Evolutionary conservation across 192 early-diverging fungal species (phyloP).

Genomic region (Fimicolochytrium jonesii): DNA sequence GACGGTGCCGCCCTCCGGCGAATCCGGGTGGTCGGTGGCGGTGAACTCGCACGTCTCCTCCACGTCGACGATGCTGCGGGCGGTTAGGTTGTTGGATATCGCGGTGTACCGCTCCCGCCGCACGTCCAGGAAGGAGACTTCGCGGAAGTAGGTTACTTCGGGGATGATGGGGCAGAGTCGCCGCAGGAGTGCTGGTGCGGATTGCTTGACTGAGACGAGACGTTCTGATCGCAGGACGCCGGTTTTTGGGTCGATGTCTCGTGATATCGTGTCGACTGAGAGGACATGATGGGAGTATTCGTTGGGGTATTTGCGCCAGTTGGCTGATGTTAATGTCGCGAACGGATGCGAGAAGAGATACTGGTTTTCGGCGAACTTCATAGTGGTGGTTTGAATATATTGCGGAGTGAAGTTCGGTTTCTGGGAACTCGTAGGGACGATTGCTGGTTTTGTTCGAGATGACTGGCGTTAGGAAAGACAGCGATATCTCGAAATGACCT

Average conservation of each 20-base stretch:
- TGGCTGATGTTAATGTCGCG: slow-evolving; percentile 63
- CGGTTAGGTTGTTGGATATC: slow-evolving; percentile 79
- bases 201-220: slow-evolving; percentile 84
- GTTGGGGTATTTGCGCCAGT: slow-evolving; percentile 99
- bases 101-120: slow-evolving; percentile 65
- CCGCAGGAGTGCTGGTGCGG: slow-evolving; percentile 72
- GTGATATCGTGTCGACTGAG: slow-evolving; percentile 83
- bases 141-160: slow-evolving; percentile 78
- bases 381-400: slow-evolving; percentile 37
- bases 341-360: slow-evolving; percentile 81
- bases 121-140: slow-evolving; percentile 86
- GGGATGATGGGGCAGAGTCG: slow-evolving; percentile 44
- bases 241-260: slow-evolving; percentile 72
- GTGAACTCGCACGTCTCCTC: slow-evolving; percentile 80
- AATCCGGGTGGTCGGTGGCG: slow-evolving; percentile 38
- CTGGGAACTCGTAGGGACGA: too few relatives aligned
- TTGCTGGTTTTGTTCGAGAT: too few relatives aligned
- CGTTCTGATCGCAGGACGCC: slow-evolving; percentile 87
- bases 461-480: too few relatives aligned
- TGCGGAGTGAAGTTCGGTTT: too few relatives aligned
- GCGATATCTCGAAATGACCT: too few relatives aligned
- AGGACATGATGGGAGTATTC: slow-evolving; percentile 69
- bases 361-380: slow-evolving; percentile 83
- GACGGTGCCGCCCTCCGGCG: slow-evolving; percentile 23
- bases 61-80: slow-evolving; percentile 76